phyloP scores from a whole-genome alignment of 305 asterid species.

The Fraxinus greggii region DNA sequence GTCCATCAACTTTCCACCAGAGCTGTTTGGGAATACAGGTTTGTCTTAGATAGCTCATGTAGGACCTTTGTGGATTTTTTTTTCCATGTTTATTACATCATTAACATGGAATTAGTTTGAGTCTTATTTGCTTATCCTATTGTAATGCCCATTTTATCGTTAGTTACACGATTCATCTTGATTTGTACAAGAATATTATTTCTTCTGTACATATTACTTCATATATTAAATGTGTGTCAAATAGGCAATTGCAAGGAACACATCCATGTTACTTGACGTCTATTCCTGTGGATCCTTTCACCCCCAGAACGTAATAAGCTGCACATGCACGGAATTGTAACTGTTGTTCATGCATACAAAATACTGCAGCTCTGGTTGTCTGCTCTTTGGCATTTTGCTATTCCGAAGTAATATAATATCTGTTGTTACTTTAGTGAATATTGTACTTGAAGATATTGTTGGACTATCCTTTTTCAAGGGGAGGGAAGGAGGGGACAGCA shows the following conservation, averaged over 20 bases:
- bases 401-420: not conserved
- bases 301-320: not conserved
- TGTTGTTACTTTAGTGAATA: not conserved
- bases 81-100: conserved; percentile 16
- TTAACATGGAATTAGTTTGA: conserved; percentile 3
- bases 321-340: not conserved
- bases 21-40: conserved; percentile 83
- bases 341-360: conserved; percentile 8
- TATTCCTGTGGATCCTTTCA: not conserved
- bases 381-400: not conserved
- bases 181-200: not conserved
- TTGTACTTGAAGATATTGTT: not conserved
- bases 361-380: not conserved
- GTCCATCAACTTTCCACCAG: conserved; percentile 96
- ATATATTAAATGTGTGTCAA: not conserved
- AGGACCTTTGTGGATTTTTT: not conserved
- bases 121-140: conserved; percentile 9
- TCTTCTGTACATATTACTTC: not conserved
- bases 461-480: not conserved
- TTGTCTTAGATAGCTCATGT: conserved; percentile 21
- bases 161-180: conserved; percentile 5
- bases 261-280: not conserved
- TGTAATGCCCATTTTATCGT: not conserved
- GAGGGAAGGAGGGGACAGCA: not conserved
- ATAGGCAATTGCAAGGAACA: not conserved